Base-by-base conservation (phyloP, 75 land plant genomes). In the Isoetes taiwanensis region DNA sequence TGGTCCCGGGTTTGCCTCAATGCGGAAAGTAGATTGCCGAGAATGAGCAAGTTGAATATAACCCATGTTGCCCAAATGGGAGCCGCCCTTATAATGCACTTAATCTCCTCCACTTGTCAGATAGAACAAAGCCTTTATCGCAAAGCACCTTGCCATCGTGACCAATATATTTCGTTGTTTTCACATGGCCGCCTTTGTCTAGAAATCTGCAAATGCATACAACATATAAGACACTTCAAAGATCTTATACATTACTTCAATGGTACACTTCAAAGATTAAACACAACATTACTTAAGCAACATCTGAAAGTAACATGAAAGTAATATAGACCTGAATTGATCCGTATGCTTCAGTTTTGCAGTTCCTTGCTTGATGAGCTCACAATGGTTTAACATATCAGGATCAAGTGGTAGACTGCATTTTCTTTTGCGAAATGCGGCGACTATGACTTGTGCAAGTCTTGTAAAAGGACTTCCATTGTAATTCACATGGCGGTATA, bases 321-420 rank as follows among this genome's bases (percentile, higher is more conserved):
- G n/a, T n/a, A n/a, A n/a, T n/a, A n/a, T n/a, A n/a, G n/a, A 46
- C 50, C 50, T 46, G 50, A 46, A 46, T 19, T 46, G 50, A 23
- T 46, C 19, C 6, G 50, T 46, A n/a, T 46, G 50, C 16, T 46
- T 19, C 5, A 46, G 50, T 6, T n/a, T 19, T 19, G 23, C 50
- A 6, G 25, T 4, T 19, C 12, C 16, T 8, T 46, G 12, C n/a
- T n/a, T n/a, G n/a, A n/a, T n/a, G 16, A n/a, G 25, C 5, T 46
- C 50, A 46, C 16, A 16, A n/a, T 46, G 5, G 16, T 46, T 5
- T 6, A 46, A 23, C 8, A 6, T 19, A 3, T 19, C 50, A 23
- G 50, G 16, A 46, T 46, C 6, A 19, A 19, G 25, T 23, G 50
- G 50, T 4, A 16, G 50, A 23, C n/a, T 8, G 16, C 16, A 6